Evolutionary conservation across 306 rosid genomes (phyloP), one percentile per base, ranked within the genome.

Genomic region (Canavalia gladiata): DNA sequence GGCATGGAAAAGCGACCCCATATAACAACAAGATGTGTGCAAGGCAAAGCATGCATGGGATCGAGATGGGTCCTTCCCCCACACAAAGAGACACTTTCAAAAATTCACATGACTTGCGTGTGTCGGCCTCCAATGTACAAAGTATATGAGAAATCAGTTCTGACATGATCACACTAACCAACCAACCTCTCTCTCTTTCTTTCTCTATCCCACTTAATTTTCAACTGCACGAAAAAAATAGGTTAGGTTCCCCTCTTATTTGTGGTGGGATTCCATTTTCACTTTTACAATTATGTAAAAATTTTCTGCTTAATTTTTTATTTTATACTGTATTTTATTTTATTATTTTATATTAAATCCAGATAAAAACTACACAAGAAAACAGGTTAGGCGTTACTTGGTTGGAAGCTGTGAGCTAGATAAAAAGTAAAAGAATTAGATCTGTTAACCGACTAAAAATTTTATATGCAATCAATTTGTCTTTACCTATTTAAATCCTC

Each of bases 101-200:
- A 18, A 77, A 31, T 76, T 85, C 92, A 84, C 87, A 86, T 51
- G 79, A 81, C 51, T 80, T 82, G 79, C 84, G 90, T 89, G 82
- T 66, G 84, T 85, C 67, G 83, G 85, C 55, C 57, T 77, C 83
- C 83, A 37, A 71, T 31, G 55, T 49, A 28, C 9, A 50, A 57
- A 18, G 35, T 59, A 39, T 52, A 39, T 52, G 34, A n/a, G 41
- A 73, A 84, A 73, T 77, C 77, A 77, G 18, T 43, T 78, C 83
- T 81, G 58, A 77, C 84, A 68, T 51, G n/a, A 81, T 75, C 78
- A 59, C 72, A 54, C 55, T 47, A 55, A 60, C 68, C 72, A 34
- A 78, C 25, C 25, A 18, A 18, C 25, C 72, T 84, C 74, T 18
- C 69, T 51, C 57, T 66, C 7, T 8, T 8, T 65, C 70, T 63